Base-by-base conservation (phyloP, 306 rosid genomes). In the Prunus padus region DNA sequence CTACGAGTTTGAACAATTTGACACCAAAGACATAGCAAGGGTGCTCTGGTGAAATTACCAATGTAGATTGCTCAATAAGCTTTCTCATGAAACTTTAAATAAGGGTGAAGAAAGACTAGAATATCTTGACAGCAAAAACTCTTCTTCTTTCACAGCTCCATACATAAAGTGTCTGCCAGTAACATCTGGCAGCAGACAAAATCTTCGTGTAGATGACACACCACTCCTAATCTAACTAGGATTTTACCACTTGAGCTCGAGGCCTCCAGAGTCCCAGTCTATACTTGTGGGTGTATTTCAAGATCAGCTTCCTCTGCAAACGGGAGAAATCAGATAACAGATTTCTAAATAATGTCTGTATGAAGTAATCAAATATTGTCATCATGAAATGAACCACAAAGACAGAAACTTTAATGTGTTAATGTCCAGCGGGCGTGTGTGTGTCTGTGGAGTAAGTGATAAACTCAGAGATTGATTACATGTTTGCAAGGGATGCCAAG, bases 221-320 rank as follows among this genome's bases (percentile, higher is more conserved):
- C 76, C 50, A 69, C 65, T 11, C 40, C 60, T 44, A 63, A 46
- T 73, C 61, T 67, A 76, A 73, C 84, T 83, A 88, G 12, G 87
- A 59, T 65, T 87, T 92, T 62, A 87, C 18, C 50, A 74, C 81
- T 56, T 77, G 84, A 61, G 87, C 88, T 42, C 83, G 88, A 51
- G 97, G 98, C 82, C 90, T 88, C 97, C 97, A 93, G 18, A 91
- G 84, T 84, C 98, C 97, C 42, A 91, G 86, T 83, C 93, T 81
- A 81, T 88, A 91, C 88, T 93, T 91, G 87, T 93, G 97, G 63
- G 88, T 65, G 61, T 88, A 82, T 74, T 83, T 86, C 86, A 93
- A 75, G 75, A 93, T 91, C 82, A 91, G 84, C 89, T 93, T 91
- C 87, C 97, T 91, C 92, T 91, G 90, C 74, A 80, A 81, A 51